phyloP scores from a whole-genome alignment of 805 yeast species.

The Wickerhamomyces queroliae region DNA sequence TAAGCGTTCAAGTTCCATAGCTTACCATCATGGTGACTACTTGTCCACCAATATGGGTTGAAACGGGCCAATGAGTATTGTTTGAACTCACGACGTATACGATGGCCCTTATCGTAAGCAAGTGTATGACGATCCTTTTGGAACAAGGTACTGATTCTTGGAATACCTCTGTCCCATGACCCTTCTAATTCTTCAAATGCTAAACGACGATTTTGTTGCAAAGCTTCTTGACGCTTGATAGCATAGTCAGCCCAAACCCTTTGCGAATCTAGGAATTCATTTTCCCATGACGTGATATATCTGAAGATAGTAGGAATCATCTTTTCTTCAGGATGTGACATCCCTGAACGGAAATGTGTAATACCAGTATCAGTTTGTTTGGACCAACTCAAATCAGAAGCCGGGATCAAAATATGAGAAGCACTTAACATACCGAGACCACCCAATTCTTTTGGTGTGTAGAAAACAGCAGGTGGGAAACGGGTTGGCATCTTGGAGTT shows the following conservation, averaged over 20 bases:
- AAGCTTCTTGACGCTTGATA: slow-evolving; percentile 79
- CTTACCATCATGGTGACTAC: slow-evolving; percentile 89
- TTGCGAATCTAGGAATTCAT: slow-evolving; percentile 89
- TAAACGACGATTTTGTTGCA: slow-evolving; percentile 75
- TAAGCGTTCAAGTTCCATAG: slow-evolving; percentile 92
- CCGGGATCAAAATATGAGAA: slow-evolving; percentile 90
- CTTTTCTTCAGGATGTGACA: slow-evolving; percentile 75
- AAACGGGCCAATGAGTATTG: slow-evolving; percentile 64
- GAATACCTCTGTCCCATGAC: slow-evolving; percentile 95
- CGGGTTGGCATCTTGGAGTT: slow-evolving; percentile 98
- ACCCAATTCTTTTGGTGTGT: slow-evolving; percentile 95
- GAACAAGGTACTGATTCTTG: slow-evolving; percentile 90
- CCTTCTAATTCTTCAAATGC: slow-evolving; percentile 92
- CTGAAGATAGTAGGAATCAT: slow-evolving; percentile 90
- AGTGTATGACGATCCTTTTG: slow-evolving; percentile 93
- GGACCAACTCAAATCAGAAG: slow-evolving; percentile 88
- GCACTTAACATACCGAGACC: slow-evolving; percentile 98
- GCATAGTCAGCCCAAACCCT: slow-evolving; percentile 98
- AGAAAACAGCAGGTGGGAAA: slow-evolving; percentile 97
- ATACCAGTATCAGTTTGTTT: slow-evolving; percentile 92
- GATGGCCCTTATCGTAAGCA: slow-evolving; percentile 92
- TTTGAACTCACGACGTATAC: slow-evolving; percentile 74
- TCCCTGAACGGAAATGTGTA: slow-evolving; percentile 90
- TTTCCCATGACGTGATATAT: slow-evolving; percentile 94
- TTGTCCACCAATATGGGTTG: slow-evolving; percentile 97